Evolutionary conservation across 2,329 filamentous ascomycete species (phyloP), one percentile per base, ranked within the genome.

Genomic region (Cercospora sp.): DNA sequence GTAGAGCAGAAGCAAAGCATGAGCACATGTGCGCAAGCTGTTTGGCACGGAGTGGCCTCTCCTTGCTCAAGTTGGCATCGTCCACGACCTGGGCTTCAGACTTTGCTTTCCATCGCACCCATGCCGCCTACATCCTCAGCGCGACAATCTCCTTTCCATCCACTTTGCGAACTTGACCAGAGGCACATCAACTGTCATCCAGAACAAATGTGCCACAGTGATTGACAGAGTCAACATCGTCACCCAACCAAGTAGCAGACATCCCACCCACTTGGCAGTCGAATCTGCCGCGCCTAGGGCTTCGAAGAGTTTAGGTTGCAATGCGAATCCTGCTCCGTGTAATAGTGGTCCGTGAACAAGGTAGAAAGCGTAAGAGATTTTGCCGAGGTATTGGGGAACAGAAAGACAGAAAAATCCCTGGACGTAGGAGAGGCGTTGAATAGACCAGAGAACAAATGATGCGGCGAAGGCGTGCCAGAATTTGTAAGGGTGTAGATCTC

Each of bases 301-400:
- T 5, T 37, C 61, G 10, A 53, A 70, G 1, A 70, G 57, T 40
- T 16, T 43, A 2, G 66, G 66, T 34, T 70, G 69, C 21, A 70
- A 26, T 18, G 69, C 60, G 10, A 68, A 68, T 5, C 63, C 69
- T 1, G 37, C 43, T 10, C 66, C 68, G n/a, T 70, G 69, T 3
- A 70, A 32, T 2, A 71, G 26, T 3, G 69, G 69, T 26, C 67
- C 70, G 51, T 71, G 70, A 3, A 70, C 68, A 12, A 70, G 63
- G 30, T 71, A 71, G 12, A 71, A 65, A 3, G 63, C 68, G 37
- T 66, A 70, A 9, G 66, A 68, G 16, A 69, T 66, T 40, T 69
- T 68, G 34, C 70, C 70, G 1, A 70, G 65, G 37, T 69, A 71
- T n/a, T 69, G 69, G 26, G 66, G 55, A 5, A 65, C 26, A 3